Evolutionary conservation across 352 stramenopile species (phyloP).

Genomic region (Globisporangium cystogenes): DNA sequence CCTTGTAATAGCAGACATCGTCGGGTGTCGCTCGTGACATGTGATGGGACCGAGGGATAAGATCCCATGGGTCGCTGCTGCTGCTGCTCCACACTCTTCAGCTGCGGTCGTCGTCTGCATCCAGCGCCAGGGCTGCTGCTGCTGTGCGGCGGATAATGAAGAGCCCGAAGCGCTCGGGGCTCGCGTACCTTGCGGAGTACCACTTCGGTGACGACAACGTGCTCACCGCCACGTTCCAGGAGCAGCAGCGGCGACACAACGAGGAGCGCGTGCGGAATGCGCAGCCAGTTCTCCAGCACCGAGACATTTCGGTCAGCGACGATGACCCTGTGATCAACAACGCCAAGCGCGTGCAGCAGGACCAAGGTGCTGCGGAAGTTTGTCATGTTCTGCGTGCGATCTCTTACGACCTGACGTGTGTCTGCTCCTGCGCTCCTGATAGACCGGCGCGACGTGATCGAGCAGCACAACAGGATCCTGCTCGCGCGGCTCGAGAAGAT

Average conservation of each 20-base stretch:
- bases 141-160: constrained; percentile 21
- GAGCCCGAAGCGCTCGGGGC: constrained; percentile 29
- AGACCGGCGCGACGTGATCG: constrained; percentile 49
- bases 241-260: constrained; percentile 42
- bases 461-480: constrained; percentile 42
- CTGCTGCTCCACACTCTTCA: not conserved
- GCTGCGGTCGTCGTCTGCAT: not conserved
- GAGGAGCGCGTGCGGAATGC: constrained; percentile 38
- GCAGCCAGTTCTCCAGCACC: constrained; percentile 28
- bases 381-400: too few relatives aligned
- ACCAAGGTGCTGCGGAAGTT: constrained; percentile 30
- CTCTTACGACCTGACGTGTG: too few relatives aligned
- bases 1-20: too few relatives aligned
- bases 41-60: too few relatives aligned
- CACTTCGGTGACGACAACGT: constrained; percentile 60
- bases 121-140: too few relatives aligned
- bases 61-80: too few relatives aligned
- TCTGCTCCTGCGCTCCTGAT: not conserved
- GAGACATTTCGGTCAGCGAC: constrained; percentile 21
- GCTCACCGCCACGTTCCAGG: constrained; percentile 39
- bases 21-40: too few relatives aligned
- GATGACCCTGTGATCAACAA: constrained; percentile 35
- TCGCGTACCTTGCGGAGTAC: constrained; percentile 61
- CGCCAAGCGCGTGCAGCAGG: constrained; percentile 45
- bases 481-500: constrained; percentile 47